Percentiles rank a stretch among this genome's conserved stretches.
Conservation (phyloP, 352 stramenopile genomes). For the Peronospora belbahrii region DNA sequence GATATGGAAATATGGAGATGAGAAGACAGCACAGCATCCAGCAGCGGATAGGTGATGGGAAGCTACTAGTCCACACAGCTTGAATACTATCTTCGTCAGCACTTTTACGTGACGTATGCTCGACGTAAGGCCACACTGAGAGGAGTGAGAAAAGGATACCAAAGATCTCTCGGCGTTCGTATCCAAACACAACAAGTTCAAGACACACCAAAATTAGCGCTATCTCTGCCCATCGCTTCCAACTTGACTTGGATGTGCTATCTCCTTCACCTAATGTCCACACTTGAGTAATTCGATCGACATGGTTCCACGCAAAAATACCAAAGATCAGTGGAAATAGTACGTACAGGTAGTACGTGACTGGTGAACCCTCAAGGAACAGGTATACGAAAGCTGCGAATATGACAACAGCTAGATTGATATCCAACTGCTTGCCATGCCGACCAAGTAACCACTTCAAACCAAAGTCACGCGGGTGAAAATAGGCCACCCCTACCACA, state of each 20-base stretch:
- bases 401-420: constrained; percentile 14
- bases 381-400: constrained; percentile 45
- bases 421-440: constrained; percentile 20
- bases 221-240: constrained; percentile 22
- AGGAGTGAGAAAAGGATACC: constrained; percentile 53
- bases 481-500: constrained; percentile 46
- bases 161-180: constrained; percentile 59
- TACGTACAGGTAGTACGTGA: constrained; percentile 74
- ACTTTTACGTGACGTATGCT: constrained; percentile 2
- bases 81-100: neutral
- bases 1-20: constrained; percentile 64
- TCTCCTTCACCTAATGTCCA: constrained; percentile 2
- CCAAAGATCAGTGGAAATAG: constrained; percentile 64
- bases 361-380: constrained; percentile 51
- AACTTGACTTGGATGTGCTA: constrained; percentile 2
- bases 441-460: constrained; percentile 24
- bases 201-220: constrained; percentile 43
- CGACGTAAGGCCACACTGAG: constrained; percentile 37
- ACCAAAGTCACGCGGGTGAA: constrained; percentile 33
- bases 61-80: neutral
- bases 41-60: constrained; percentile 11
- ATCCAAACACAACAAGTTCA: constrained; percentile 64
- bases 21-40: constrained; percentile 52
- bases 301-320: constrained; percentile 43
- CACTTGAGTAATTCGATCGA: constrained; percentile 15